Conservation (phyloP, 2,329 filamentous ascomycete genomes). For the Apiospora marii region DNA sequence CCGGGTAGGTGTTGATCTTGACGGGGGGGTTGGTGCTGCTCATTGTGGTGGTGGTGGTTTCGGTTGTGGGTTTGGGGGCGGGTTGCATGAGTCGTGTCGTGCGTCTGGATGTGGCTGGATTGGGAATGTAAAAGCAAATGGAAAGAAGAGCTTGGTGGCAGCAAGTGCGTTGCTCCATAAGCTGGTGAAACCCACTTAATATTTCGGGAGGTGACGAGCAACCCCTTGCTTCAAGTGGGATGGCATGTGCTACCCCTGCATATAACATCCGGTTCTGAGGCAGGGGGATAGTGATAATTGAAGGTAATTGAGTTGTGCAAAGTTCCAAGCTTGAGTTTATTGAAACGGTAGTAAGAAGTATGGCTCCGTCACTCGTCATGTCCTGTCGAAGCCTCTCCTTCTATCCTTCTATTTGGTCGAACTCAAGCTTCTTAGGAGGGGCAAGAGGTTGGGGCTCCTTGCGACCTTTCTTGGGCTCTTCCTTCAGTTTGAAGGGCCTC, state of each 20-base stretch:
- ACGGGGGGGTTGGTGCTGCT: neutral
- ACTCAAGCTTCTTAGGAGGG: too few relatives aligned
- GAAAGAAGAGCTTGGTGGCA: neutral
- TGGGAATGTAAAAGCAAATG: neutral
- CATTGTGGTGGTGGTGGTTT: neutral
- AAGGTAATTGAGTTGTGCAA: neutral
- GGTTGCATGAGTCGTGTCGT: neutral
- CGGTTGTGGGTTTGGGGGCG: too few relatives aligned
- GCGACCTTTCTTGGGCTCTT: too few relatives aligned
- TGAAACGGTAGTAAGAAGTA: neutral
- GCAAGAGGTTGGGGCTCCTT: too few relatives aligned
- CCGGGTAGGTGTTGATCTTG: slow-evolving; percentile 9
- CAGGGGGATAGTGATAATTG: too few relatives aligned
- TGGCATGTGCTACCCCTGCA: too few relatives aligned
- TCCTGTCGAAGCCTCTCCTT: neutral
- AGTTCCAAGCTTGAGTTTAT: neutral
- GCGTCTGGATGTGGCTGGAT: neutral
- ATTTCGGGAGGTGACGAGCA: neutral
- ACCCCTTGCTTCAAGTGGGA: neutral
- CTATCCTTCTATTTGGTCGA: too few relatives aligned
- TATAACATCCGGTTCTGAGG: too few relatives aligned
- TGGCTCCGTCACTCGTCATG: neutral
- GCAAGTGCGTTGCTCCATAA: neutral
- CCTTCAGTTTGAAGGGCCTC: too few relatives aligned
- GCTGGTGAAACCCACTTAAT: neutral